Evolutionary conservation across 805 yeast genomes (phyloP), one percentile per base, ranked within the genome.

Genomic region (Candida coleopterorum): DNA sequence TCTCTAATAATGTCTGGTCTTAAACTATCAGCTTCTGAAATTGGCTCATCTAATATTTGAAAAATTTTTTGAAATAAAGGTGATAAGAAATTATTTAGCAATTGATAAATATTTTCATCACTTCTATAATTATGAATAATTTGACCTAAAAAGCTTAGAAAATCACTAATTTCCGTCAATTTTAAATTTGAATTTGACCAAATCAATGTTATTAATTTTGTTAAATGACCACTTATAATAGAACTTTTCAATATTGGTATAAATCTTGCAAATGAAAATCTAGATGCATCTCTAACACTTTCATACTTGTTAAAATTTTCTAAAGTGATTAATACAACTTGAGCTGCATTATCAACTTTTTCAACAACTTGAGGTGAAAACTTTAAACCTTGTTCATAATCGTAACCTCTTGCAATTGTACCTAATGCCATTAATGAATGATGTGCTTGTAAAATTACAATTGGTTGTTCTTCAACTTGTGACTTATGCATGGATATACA

Each of bases 391-490:
- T 55, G 62, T 28, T 62, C 70, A 34, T 71, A 72, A 39, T 82
- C 93, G 49, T 84, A 78, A 4, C 97, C 97, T 54, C 93, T 77
- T 3, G 88, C 82, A 50, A 89, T 72, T 0, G 96, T 86, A 30
- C 96, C 97, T 30, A 90, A 76, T 0, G 96, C 89, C 78, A 86
- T 77, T 33, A 93, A 62, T 23, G 81, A 73, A 55, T 90, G 97
- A 56, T 93, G 96, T 3, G 87, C 81, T 53, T 86, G 93, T 30
- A 85, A 59, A 2, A 81, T 70, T 23, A 72, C 50, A 28, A 69
- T 65, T 12, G 64, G 59, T 34, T 57, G 57, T 16, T 16, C 41
- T 12, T 27, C 29, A 3, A 5, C 14, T 6, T 25, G 23, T 8
- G 24, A 11, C 9, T 29, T 25, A 6, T 17, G 24, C 18, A 33